Base-by-base conservation (phyloP, 1,284 basidiomycete species). In the Ustilago sp. region DNA sequence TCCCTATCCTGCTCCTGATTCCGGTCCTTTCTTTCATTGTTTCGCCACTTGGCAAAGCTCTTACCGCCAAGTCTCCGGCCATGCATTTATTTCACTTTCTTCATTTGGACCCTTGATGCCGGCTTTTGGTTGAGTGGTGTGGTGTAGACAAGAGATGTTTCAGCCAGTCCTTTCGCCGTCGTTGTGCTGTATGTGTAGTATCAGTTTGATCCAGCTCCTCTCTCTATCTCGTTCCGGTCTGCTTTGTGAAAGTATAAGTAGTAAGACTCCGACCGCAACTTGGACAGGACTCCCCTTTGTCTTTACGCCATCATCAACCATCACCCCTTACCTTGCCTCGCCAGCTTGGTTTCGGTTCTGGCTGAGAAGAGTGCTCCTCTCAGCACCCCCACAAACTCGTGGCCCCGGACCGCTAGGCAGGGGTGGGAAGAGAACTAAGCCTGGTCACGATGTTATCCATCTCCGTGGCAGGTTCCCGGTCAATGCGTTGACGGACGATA, bases 391-490 rank as follows among this genome's bases (percentile, higher is more conserved):
- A 81, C 80, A 13, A 34, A 23, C 39, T 23, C 57, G 74, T 8
- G 79, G 80, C 12, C 80, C 80, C 2, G 80, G 80, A 4, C 78
- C 80, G 0, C 66, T 79, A 1, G 80, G 80, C 3, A 72, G 69
- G 4, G 80, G 80, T 2, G 78, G 75, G n/a, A 69, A 47, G 48
- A 36, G 68, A 5, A 51, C 31, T 12, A 63, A 61, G 15, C 62
- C 65, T 1, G 72, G 67, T 6, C 60, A 74, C 60, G 73, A 70
- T 32, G 36, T 60, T 6, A 54, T 69, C 3, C 57, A 62, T 15
- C 61, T 75, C 8, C 63, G 73, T 0, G 73, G 68, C 1, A 19
- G 73, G 4, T 75, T 70, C 64, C 73, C 73, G 4, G 38, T n/a
- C 2, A 75, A 75, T 43, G 73, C 73, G 0, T 50, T 75, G n/a